Conservation (phyloP, 768 basidiomycete genomes). For the Agaricus sinodeliciosus region DNA sequence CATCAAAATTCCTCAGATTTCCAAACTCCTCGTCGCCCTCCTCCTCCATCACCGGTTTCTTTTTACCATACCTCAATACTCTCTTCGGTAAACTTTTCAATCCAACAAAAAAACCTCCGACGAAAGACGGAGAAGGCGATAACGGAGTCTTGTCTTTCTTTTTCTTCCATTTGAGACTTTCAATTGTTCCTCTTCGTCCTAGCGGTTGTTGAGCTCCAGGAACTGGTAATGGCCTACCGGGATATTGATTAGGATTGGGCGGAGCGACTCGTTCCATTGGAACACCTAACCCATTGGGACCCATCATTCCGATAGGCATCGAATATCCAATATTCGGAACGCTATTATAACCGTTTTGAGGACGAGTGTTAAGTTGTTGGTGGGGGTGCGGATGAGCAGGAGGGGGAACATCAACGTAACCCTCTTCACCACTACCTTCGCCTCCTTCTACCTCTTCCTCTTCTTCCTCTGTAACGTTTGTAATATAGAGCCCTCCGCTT, state of each 20-base stretch:
- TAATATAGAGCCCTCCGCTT: conserved; percentile 4
- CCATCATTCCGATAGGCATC: conserved; percentile 11
- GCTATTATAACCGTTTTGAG: not conserved
- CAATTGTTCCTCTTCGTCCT: not conserved
- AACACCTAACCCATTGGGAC: not conserved
- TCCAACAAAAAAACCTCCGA: conserved; percentile 3
- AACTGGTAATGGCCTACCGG: not conserved
- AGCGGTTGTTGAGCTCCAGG: conserved; percentile 2
- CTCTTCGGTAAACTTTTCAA: conserved; percentile 8
- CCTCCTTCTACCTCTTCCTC: not conserved
- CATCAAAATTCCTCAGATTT: not conserved
- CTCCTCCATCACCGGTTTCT: not conserved
- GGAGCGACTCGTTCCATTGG: conserved; percentile 7
- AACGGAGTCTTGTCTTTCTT: not conserved
- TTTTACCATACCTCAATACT: conserved; percentile 6
- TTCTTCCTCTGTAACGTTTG: conserved; percentile 4
- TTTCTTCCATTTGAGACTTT: not conserved
- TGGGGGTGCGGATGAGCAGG: not conserved
- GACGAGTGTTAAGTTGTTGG: not conserved
- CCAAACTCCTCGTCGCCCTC: not conserved
- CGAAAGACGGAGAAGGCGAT: not conserved
- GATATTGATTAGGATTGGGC: not conserved
- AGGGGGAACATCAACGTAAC: no score
- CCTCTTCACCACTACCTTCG: not conserved
- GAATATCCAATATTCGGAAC: not conserved